Percentiles rank a stretch among this genome's conserved stretches.
phyloP scores from a whole-genome alignment of 106 monocot genomes.

The Agapanthus africanus region DNA sequence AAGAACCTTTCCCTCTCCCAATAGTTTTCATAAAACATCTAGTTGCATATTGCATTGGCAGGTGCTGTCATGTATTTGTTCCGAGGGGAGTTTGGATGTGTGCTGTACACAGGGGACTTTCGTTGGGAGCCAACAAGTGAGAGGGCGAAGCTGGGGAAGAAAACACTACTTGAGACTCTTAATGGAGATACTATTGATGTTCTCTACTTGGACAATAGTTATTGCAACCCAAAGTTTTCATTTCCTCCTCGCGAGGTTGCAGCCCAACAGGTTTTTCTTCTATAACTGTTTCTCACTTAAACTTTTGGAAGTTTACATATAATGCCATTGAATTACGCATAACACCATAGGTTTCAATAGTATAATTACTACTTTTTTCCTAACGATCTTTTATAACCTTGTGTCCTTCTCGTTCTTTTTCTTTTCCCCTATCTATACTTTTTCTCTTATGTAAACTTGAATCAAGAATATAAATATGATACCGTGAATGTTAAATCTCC shows the following conservation, averaged over 20 bases:
- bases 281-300: no score
- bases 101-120: slow-evolving; percentile 80
- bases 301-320: no score
- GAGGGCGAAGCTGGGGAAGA: slow-evolving; percentile 41
- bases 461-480: not conserved
- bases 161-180: slow-evolving; percentile 43
- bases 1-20: not conserved
- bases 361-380: no score
- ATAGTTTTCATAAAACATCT: not conserved
- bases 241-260: slow-evolving; percentile 69
- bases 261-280: slow-evolving; percentile 71
- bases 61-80: slow-evolving; percentile 90
- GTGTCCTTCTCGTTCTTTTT: not conserved
- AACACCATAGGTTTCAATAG: no score
- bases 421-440: not conserved
- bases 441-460: not conserved
- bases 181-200: slow-evolving; percentile 51
- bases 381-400: no score
- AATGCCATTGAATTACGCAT: no score
- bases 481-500: not conserved
- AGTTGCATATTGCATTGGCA: slow-evolving; percentile 10
- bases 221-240: slow-evolving; percentile 65
- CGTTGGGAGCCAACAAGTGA: slow-evolving; percentile 56
- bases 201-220: slow-evolving; percentile 81
- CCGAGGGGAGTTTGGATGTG: slow-evolving; percentile 65